Evolutionary conservation across 176 grass and related monocot genomes (phyloP).

Genomic region (Lolium rigidum): DNA sequence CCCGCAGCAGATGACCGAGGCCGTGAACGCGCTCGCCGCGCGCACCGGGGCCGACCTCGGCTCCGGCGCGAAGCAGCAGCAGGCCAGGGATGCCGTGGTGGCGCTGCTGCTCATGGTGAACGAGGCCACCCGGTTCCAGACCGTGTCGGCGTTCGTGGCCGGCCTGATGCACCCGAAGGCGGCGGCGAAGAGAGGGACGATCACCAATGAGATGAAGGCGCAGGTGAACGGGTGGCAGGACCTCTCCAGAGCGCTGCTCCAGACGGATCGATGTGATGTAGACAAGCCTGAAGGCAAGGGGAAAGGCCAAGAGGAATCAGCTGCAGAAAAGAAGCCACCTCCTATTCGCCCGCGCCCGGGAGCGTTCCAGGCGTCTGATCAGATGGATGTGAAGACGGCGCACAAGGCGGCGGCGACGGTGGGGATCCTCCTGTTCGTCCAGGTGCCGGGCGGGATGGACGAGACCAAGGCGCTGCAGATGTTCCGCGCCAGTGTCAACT

Average conservation of each 20-base stretch:
- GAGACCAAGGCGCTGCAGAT: not conserved
- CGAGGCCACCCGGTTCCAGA: constrained; percentile 37
- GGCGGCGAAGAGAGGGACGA: not conserved
- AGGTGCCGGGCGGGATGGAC: not conserved
- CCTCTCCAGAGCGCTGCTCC: constrained; percentile 18
- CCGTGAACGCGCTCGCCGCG: constrained; percentile 33
- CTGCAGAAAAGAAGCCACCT: not conserved
- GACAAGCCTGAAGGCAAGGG: not conserved
- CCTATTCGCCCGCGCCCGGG: not conserved
- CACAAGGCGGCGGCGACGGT: not conserved
- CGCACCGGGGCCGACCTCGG: not conserved
- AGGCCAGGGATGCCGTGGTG: not conserved
- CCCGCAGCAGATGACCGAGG: constrained; percentile 21
- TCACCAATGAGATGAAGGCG: constrained; percentile 12
- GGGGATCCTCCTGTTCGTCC: constrained; percentile 38
- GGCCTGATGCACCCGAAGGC: constrained; percentile 22
- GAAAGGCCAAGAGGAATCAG: not conserved
- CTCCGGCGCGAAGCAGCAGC: not conserved
- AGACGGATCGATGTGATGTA: not conserved
- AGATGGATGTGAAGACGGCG: constrained; percentile 9
- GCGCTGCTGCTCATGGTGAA: constrained; percentile 45
- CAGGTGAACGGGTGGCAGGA: constrained; percentile 46
- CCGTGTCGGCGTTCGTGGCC: constrained; percentile 18
- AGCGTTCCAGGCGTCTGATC: no score
- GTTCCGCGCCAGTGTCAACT: constrained; percentile 1